Conservation (phyloP, 305 asterid genomes). For the Galium porrigens region DNA sequence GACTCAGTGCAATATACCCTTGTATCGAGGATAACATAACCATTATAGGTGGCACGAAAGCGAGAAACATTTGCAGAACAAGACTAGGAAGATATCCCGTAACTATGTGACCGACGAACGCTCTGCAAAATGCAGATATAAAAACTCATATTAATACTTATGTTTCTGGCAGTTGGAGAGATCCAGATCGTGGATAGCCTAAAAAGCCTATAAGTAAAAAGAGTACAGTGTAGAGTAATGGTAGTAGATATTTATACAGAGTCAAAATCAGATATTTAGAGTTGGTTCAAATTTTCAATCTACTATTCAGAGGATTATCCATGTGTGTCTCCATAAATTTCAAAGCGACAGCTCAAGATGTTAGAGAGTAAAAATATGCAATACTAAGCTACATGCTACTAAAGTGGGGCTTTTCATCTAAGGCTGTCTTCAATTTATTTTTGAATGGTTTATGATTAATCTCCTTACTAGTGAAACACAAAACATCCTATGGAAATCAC, state of each 20-base stretch:
- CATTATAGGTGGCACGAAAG: constrained; percentile 67
- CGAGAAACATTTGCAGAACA: constrained; percentile 54
- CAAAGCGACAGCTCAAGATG: neutral
- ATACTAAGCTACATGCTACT: neutral
- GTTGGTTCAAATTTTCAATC: neutral
- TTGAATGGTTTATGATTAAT: too few relatives aligned
- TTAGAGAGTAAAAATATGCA: neutral
- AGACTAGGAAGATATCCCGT: constrained; percentile 97
- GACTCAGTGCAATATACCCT: constrained; percentile 75
- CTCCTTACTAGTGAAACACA: neutral
- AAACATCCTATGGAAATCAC: neutral
- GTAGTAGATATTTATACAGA: neutral
- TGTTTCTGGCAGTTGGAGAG: neutral
- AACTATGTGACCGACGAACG: constrained; percentile 54
- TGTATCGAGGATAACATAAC: constrained; percentile 65
- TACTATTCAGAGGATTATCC: too few relatives aligned
- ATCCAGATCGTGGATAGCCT: neutral
- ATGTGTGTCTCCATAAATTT: neutral
- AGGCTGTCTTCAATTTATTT: neutral
- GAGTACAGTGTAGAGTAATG: neutral
- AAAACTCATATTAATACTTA: constrained; percentile 9
- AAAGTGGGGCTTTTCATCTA: neutral
- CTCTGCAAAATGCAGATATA: constrained; percentile 34
- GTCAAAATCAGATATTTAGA: neutral
- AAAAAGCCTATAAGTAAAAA: neutral